phyloP scores from a whole-genome alignment of 2,329 filamentous ascomycete genomes.

The Aureobasidium sp. region DNA sequence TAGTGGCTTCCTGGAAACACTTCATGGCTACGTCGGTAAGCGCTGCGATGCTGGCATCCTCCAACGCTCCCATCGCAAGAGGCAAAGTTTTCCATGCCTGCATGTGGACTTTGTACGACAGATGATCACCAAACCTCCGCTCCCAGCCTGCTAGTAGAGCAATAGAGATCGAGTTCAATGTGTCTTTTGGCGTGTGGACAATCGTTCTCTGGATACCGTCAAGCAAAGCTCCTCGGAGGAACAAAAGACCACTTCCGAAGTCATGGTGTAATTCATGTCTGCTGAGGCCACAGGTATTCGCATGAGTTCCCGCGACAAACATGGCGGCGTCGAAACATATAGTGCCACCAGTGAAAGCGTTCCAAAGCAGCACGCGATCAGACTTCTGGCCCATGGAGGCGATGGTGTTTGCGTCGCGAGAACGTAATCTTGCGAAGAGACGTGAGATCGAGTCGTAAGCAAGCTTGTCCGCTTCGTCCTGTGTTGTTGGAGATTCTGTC shows the following conservation, averaged over 20 bases:
- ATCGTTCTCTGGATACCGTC: conserved; percentile 19
- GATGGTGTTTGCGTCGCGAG: conserved; percentile 10
- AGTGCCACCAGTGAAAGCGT: conserved; percentile 17
- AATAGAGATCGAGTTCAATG: conserved; percentile 20
- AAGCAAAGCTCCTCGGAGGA: conserved; percentile 20
- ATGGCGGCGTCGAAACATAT: conserved; percentile 21
- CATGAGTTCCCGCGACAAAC: conserved; percentile 20
- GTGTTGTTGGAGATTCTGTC: not conserved
- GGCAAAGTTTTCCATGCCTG: conserved; percentile 19
- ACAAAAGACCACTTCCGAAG: conserved; percentile 19
- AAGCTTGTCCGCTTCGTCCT: not conserved
- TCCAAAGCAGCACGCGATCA: conserved; percentile 19
- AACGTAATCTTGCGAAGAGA: conserved; percentile 13
- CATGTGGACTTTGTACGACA: conserved; percentile 21
- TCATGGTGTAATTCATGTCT: conserved; percentile 12
- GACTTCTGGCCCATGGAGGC: conserved; percentile 19
- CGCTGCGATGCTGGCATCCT: conserved; percentile 18
- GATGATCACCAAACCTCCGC: conserved; percentile 20
- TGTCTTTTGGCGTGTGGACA: conserved; percentile 14
- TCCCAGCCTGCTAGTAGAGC: conserved; percentile 24
- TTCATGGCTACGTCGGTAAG: conserved; percentile 20
- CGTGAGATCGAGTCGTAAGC: not conserved
- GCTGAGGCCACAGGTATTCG: conserved; percentile 20
- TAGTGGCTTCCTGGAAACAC: conserved; percentile 18
- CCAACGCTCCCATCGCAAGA: conserved; percentile 16